phyloP scores from a whole-genome alignment of 495 filamentous ascomycete genomes.

The Lasiosphaeria hispida region DNA sequence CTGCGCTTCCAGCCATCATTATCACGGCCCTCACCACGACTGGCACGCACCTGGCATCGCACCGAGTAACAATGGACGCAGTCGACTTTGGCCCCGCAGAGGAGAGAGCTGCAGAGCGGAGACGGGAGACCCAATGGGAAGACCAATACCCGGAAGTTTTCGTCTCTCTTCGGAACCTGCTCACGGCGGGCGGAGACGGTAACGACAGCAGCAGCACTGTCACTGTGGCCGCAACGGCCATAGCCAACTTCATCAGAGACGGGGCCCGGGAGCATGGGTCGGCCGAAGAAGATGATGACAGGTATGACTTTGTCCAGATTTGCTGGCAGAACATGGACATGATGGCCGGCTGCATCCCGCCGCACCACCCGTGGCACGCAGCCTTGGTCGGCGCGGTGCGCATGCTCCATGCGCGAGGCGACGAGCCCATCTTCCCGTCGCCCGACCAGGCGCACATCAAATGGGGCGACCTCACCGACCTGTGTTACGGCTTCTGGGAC shows the following conservation, averaged over 20 bases:
- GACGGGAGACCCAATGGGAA: background rate
- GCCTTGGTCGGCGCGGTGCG: constrained; percentile 2
- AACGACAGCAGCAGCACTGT: background rate
- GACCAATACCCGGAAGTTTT: background rate
- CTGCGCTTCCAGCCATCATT: constrained; percentile 1
- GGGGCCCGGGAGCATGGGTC: background rate
- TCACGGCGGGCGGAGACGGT: constrained; percentile 1
- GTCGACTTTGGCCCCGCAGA: constrained; percentile 2
- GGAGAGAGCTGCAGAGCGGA: background rate
- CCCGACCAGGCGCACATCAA: background rate
- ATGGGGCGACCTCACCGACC: background rate
- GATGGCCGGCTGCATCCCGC: background rate
- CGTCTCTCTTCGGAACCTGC: constrained; percentile 1
- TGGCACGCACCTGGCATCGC: background rate
- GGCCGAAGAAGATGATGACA: background rate
- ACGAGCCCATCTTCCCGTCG: background rate
- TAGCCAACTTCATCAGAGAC: constrained; percentile 4
- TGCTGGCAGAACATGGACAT: background rate
- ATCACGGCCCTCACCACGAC: constrained; percentile 2
- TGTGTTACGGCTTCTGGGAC: constrained; percentile 3
- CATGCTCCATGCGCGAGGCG: constrained; percentile 1
- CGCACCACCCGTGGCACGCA: constrained; percentile 2
- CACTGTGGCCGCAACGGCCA: constrained; percentile 1
- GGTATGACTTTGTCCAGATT: background rate
- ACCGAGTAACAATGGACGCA: background rate